Percentiles rank a stretch among this genome's conserved stretches.
Conservation (phyloP, 441 rosid species). For the Euphorbia schlechtendalii region DNA sequence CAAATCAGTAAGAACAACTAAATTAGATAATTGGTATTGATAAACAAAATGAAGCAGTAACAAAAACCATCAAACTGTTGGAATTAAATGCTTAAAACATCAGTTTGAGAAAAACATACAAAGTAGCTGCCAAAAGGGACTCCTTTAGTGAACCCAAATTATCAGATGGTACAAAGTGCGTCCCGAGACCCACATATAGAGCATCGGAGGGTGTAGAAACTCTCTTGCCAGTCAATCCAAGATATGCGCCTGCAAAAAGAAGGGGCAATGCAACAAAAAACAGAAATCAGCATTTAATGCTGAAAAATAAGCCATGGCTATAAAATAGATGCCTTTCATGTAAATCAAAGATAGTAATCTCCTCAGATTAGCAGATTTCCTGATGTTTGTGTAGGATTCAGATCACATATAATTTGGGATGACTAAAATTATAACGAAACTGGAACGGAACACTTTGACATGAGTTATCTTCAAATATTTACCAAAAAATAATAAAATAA, state of each 20-base stretch:
- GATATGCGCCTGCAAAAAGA: conserved; percentile 61
- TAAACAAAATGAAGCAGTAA: no score
- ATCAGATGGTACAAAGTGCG: conserved; percentile 78
- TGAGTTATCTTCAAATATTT: not conserved
- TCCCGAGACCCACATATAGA: conserved; percentile 70
- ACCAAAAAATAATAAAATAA: not conserved
- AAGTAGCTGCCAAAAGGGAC: conserved; percentile 46
- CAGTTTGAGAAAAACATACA: conserved; percentile 36
- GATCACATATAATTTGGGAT: not conserved
- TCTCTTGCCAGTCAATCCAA: conserved; percentile 90
- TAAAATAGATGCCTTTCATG: not conserved
- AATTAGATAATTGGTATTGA: no score
- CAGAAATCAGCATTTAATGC: not conserved
- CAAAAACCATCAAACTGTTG: no score
- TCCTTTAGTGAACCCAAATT: conserved; percentile 58
- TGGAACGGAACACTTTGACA: not conserved
- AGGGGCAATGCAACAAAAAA: not conserved
- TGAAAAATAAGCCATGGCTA: not conserved
- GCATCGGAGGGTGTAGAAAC: conserved; percentile 85
- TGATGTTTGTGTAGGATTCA: not conserved
- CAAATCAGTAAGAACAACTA: no score
- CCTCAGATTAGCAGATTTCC: not conserved
- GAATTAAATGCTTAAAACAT: conserved; percentile 8
- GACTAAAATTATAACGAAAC: not conserved
- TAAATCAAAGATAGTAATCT: not conserved